phyloP scores from a whole-genome alignment of 176 grass and related monocot species.

The Ananas comosus region DNA sequence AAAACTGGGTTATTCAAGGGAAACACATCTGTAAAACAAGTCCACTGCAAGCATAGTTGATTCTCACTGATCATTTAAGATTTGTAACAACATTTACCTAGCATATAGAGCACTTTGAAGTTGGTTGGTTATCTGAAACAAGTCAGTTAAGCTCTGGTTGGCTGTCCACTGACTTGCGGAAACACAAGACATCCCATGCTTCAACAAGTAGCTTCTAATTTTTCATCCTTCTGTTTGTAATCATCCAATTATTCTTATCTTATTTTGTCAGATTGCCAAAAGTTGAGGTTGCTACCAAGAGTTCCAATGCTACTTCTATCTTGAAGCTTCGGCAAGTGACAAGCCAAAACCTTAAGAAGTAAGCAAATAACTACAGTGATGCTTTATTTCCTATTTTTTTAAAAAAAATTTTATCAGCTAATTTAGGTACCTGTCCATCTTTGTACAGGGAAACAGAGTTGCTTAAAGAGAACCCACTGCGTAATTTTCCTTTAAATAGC shows the following conservation, averaged over 20 bases:
- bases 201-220: not conserved
- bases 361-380: constrained; percentile 7
- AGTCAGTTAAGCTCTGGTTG: no score
- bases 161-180: no score
- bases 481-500: constrained; percentile 61
- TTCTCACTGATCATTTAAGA: no score
- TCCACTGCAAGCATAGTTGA: no score
- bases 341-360: constrained; percentile 69
- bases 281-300: constrained; percentile 35
- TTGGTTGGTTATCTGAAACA: no score
- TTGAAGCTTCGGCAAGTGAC: constrained; percentile 70
- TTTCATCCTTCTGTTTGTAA: not conserved
- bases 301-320: constrained; percentile 37
- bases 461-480: constrained; percentile 80
- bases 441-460: constrained; percentile 86
- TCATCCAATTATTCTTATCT: not conserved
- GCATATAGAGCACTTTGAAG: no score
- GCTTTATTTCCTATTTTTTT: not conserved
- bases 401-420: not conserved
- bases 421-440: not conserved
- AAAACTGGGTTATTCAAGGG: no score
- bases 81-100: no score
- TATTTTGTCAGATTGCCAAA: constrained; percentile 38
- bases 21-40: no score
- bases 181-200: not conserved